Evolutionary conservation across 805 yeast species (phyloP).

Genomic region (Monosporozyma yasuniensis): DNA sequence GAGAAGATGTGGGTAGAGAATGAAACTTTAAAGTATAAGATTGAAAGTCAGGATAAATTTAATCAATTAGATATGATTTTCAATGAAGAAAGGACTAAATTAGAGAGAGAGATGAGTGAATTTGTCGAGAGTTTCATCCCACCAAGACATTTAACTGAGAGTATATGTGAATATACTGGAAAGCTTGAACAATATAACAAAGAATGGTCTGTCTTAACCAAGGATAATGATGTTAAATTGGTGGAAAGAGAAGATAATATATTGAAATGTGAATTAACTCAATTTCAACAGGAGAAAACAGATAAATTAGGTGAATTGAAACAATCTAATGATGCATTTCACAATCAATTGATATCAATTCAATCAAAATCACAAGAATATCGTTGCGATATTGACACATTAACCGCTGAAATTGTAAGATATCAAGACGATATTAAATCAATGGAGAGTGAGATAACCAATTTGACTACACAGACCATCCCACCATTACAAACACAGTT

Average conservation of each 20-base stretch:
- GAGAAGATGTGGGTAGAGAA: slow-evolving; percentile 16
- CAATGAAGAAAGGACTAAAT: slow-evolving; percentile 11
- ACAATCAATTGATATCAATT: background rate
- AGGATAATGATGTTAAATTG: background rate
- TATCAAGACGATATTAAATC: background rate
- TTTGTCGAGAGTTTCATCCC: background rate
- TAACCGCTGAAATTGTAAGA: background rate
- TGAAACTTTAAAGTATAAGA: slow-evolving; percentile 15
- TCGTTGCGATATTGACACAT: background rate
- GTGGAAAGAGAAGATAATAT: background rate
- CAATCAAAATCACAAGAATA: too few species aligned
- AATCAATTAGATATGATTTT: slow-evolving; percentile 15
- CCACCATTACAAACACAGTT: background rate
- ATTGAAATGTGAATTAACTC: background rate
- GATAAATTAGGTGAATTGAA: background rate
- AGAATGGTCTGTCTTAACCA: background rate
- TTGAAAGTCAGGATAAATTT: slow-evolving; percentile 18
- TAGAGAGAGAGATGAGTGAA: slow-evolving; percentile 18
- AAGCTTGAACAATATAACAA: background rate
- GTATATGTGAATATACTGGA: background rate
- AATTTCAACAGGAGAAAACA: background rate
- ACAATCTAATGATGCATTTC: background rate
- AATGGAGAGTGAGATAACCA: background rate
- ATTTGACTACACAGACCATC: background rate
- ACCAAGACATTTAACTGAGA: background rate